Base-by-base conservation (phyloP, 495 filamentous ascomycete genomes). In the Penicillium dipodomyicola region DNA sequence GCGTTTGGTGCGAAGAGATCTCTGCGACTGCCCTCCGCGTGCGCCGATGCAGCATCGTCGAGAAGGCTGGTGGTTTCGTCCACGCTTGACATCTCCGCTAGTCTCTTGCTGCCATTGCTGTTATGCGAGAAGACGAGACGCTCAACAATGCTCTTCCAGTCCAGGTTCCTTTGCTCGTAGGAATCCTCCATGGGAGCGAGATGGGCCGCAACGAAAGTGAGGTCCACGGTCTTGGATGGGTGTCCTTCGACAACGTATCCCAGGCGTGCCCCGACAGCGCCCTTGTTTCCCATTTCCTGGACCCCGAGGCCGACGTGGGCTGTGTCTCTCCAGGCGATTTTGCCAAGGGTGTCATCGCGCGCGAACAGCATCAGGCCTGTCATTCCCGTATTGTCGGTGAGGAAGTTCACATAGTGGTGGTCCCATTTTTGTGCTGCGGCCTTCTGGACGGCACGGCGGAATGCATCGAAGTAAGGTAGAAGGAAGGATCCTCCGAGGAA, bases 211-310 rank as follows among this genome's bases (percentile, higher is more conserved):
- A 96, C 84, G 56, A 96, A 90, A 1, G 89, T 96, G 41, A 97
- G 69, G 59, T 88, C 83, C 2, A 84, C 75, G 11, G 77, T 75
- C 35, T 76, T 68, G 5, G 67, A 60, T 49, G 67, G 37, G 22
- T 62, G 40, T 9, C 49, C 65, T 6, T 61, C 61, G 1, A 62
- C 62, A n/a, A 72, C 63, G 59, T 84, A 87, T 2, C 79, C 80
- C 49, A 96, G 65, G 32, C 90, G 76, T 30, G 92, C 77, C 0
- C 89, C 94, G 6, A 94, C 90, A 8, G 91, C 92, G 23, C 92
- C 94, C 67, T 98, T 98, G 65, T 96, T 96, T 5, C 91, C 92
- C 90, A 96, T 94, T 32, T 89, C 85, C 52, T 83, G 83, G 3
- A 92, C 48, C 2, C 94, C 94, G 35, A 96, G 83, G 3, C 94